Conservation (phyloP, 495 filamentous ascomycete genomes). For the Ascobolus immersus region DNA sequence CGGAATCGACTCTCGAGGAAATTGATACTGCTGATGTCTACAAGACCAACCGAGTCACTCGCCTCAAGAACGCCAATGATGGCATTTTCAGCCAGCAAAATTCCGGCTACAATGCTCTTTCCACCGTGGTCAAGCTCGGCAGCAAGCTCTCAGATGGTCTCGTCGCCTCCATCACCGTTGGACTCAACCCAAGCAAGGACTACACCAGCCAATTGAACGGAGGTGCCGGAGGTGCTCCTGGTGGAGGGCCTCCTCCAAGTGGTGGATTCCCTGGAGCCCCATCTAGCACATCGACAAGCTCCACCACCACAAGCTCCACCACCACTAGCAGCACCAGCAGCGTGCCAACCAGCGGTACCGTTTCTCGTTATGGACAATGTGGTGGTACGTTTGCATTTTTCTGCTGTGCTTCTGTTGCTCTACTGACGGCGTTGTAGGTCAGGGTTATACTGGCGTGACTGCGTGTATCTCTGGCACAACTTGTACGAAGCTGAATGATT, state of each 20-base stretch:
- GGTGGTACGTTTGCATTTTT: not conserved
- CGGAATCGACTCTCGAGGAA: constrained; percentile 27
- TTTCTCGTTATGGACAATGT: not conserved
- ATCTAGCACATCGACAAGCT: too few relatives aligned
- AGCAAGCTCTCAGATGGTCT: not conserved
- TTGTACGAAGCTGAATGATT: too few relatives aligned
- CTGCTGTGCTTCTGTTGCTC: too few relatives aligned
- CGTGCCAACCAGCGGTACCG: not conserved
- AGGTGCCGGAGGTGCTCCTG: not conserved
- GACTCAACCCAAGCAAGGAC: not conserved
- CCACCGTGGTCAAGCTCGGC: not conserved
- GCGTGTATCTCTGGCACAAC: too few relatives aligned
- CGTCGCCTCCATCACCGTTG: not conserved
- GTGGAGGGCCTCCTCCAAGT: not conserved
- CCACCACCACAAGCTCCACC: too few relatives aligned
- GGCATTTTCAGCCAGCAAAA: not conserved
- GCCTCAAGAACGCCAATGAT: not conserved
- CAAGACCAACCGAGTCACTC: constrained; percentile 3
- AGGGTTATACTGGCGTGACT: too few relatives aligned
- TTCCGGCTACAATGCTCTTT: not conserved
- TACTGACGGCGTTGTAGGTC: too few relatives aligned
- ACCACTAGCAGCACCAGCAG: not conserved
- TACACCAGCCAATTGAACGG: not conserved
- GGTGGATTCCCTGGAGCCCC: too few relatives aligned
- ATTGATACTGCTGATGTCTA: constrained; percentile 21